Evolutionary conservation across 352 stramenopile species (phyloP), one percentile per base, ranked within the genome.

Genomic region (Peronosclerospora sorghi): DNA sequence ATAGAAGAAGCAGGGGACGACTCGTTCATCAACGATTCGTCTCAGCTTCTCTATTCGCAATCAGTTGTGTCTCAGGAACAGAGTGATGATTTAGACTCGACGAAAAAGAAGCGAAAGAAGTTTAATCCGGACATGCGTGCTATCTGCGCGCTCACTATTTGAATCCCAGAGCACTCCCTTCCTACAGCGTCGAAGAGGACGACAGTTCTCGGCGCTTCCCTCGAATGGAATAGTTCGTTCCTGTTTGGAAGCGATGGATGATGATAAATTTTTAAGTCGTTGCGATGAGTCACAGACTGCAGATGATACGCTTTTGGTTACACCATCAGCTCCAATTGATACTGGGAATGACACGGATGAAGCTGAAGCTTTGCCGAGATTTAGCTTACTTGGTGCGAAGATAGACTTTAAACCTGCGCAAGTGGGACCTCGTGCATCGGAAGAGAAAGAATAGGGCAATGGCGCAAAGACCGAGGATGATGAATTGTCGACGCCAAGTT

Each of bases 11-110:
- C 59, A 13, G 48, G 62, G 1, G 74, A 87, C 35, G 54, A 75
- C 18, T 83, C 74, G 21, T 90, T 90, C 29, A 90, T 90, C 39
- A 79, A 90, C 39, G 67, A 90, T 60, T 85, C 74, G 1, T 87
- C 78, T 2, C 78, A 90, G 47, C 44, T 89, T 26, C 32, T 86
- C n/a, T 89, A 83, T 50, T 87, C 77, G 5, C 74, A 71, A 50
- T 68, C 57, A 13, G 39, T 60, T 2, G 50, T 45, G 24, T 67
- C 48, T 8, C 54, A 48, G 21, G 58, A 61, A 53, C 53, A 54
- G 5, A 28, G 17, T 24, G 37, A 39, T 9, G 15, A 35, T 6
- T 3, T 26, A 30, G 46, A 35, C 41, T 46, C 42, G 20, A 65
- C 48, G 42, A 56, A 59, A n/a, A n/a, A n/a, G 52, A 49, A 62